These are phyloP conservation scores for Nicotiana knightiana DNA, from an alignment of 257 asterid species.

Conservation along the genomic window DNA sequence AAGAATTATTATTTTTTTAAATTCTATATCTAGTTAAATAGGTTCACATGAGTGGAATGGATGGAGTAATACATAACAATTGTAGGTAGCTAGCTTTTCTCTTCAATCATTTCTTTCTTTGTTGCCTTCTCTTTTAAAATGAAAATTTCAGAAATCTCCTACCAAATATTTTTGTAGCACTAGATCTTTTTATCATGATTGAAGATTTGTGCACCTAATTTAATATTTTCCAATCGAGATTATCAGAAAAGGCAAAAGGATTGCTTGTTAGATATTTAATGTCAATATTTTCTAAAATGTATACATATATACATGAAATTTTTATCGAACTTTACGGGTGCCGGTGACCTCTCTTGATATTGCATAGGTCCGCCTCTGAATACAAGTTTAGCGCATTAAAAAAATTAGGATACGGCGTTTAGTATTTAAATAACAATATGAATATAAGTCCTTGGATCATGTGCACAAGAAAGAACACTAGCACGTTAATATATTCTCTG, in stretches of 20 bases:
- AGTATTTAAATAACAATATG: neutral
- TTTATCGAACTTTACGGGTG: no score
- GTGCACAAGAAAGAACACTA: neutral
- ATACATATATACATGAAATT: no score
- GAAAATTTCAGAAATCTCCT: neutral
- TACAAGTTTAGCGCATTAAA: neutral
- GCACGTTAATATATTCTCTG: neutral
- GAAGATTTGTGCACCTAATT: neutral
- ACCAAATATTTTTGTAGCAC: neutral
- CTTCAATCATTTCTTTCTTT: neutral
- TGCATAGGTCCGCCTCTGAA: no score
- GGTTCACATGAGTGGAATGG: no score
- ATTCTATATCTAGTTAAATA: no score
- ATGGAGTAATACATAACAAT: neutral
- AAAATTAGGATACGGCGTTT: no score
- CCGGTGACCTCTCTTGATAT: no score
- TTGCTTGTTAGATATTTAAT: neutral
- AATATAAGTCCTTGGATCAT: neutral
- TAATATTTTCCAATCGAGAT: neutral
- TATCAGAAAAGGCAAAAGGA: neutral
- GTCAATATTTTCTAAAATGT: no score
- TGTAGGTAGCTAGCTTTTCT: neutral
- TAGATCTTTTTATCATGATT: neutral
- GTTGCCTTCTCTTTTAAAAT: neutral
- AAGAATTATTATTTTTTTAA: no score